Evolutionary conservation across 2,329 filamentous ascomycete species (phyloP), one percentile per base, ranked within the genome.

Genomic region (Colletotrichum nymphaeae): DNA sequence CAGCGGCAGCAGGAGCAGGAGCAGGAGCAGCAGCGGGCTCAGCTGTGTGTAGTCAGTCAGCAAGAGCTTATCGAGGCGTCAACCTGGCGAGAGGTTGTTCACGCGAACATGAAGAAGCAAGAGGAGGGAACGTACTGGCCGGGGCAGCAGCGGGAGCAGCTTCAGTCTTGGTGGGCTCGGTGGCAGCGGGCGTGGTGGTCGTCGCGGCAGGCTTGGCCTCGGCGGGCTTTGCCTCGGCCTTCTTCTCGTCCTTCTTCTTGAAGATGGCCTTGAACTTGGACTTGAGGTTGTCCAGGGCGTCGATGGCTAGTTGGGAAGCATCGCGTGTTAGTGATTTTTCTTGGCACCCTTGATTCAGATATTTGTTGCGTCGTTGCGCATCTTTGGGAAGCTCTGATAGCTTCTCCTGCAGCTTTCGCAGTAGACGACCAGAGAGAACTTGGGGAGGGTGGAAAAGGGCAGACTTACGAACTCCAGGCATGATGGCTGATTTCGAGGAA

Each of bases 281-380:
- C 86, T 88, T 89, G 76, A 90, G 76, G 82, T 89, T 89, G 79
- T 87, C 86, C 74, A 90, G 81, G 42, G 88, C 86, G 75, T 85
- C 82, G 63, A 84, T 80, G 67, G 88, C 88, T 90, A 75, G 37
- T 58, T 60, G 24, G 56, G 49, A 35, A 63, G 24, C 37, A 68
- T 79, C 52, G 32, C 59, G 49, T 60, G 62, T 73, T 57, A 73
- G 67, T 49, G 46, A 22, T 26, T 55, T 32, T 32, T 35, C 70
- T 73, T 73, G 66, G 67, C 71, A 71, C n/a, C 65, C 19, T 14
- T 12, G 6, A 28, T 24, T 35, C 22, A 7, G 32, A 12, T 22
- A 6, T 7, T 12, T 30, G 26, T 49, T 4, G 19, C 42, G 42
- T 30, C 7, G 5, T 24, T 22, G 4, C 19, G 30, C 8, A 46